A percentile compares a stretch with the other conserved stretches of the same genome.
Evolutionary conservation across 345 rosid species (phyloP).

Genomic region (Noccaea caerulescens): DNA sequence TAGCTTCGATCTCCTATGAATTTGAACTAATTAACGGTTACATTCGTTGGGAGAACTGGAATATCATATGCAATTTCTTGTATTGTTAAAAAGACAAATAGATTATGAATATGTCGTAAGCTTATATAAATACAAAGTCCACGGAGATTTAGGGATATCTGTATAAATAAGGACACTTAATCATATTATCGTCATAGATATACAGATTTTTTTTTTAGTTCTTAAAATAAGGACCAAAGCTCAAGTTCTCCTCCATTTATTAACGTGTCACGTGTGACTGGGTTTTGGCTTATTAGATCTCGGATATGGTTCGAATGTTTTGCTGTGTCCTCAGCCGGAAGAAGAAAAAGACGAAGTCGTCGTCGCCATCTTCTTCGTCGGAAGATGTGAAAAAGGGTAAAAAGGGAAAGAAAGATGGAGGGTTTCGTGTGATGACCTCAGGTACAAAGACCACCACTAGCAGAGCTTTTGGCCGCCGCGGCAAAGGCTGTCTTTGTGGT

Average conservation of each 20-base stretch:
- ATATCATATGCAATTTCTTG: slow-evolving; percentile 1
- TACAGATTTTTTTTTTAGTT: neutral
- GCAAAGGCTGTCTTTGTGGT: slow-evolving; percentile 29
- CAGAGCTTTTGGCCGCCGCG: slow-evolving; percentile 28
- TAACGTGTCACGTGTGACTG: too few relatives aligned
- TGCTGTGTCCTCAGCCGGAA: slow-evolving; percentile 15
- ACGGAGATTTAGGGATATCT: neutral
- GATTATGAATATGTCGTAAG: slow-evolving; percentile 15
- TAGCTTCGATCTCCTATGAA: neutral
- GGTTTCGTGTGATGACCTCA: slow-evolving; percentile 31
- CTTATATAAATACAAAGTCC: neutral
- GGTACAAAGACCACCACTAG: slow-evolving; percentile 27
- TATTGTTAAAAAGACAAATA: neutral
- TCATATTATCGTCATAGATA: neutral
- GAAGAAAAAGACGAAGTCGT: slow-evolving; percentile 17
- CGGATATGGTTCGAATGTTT: slow-evolving; percentile 20
- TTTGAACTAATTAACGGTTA: slow-evolving; percentile 7
- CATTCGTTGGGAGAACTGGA: neutral
- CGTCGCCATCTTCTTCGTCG: neutral
- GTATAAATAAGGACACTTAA: neutral
- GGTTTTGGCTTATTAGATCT: neutral
- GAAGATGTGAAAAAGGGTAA: slow-evolving; percentile 24
- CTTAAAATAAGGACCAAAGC: neutral
- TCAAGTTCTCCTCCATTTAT: too few relatives aligned
- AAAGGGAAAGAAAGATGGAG: slow-evolving; percentile 30